A percentile compares a stretch with the other conserved stretches of the same genome.
Conservation (phyloP, 1,284 basidiomycete species). For the Tilletia caries region DNA sequence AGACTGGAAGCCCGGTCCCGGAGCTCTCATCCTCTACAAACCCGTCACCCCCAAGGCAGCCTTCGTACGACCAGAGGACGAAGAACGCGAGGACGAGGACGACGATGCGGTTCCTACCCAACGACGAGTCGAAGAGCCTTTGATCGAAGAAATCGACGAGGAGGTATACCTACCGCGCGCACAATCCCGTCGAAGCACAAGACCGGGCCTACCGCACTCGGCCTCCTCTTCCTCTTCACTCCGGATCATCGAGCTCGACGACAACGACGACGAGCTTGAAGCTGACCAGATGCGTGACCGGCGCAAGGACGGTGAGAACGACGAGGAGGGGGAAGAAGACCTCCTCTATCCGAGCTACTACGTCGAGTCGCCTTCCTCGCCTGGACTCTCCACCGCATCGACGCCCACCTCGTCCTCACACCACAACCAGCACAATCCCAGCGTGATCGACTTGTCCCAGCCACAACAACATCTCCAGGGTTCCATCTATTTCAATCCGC, state of each 20-base stretch:
- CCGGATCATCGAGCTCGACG: constrained; percentile 5
- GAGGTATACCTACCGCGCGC: background rate
- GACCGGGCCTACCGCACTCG: background rate
- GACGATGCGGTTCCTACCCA: background rate
- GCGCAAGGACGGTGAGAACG: background rate
- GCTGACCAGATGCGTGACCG: background rate
- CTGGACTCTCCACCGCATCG: background rate
- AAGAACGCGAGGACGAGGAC: constrained; percentile 3
- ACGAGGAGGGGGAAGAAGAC: background rate
- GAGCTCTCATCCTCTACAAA: constrained; percentile 7
- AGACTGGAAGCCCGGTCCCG: background rate
- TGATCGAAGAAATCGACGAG: constrained; percentile 1
- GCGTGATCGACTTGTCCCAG: background rate
- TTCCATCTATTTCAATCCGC: too few relatives aligned
- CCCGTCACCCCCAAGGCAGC: constrained; percentile 3
- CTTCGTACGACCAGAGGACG: background rate
- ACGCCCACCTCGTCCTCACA: background rate
- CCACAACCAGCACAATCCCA: background rate
- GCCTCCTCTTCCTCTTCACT: background rate
- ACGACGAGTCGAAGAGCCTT: background rate
- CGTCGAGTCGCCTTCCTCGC: background rate
- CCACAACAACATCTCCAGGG: too few relatives aligned
- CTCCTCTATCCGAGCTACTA: constrained; percentile 3
- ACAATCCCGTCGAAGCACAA: background rate
- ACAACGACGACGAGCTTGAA: background rate